Evolutionary conservation across 140 eudicot species (phyloP), one percentile per base, ranked within the genome.

Genomic region (Cichorium intybus): DNA sequence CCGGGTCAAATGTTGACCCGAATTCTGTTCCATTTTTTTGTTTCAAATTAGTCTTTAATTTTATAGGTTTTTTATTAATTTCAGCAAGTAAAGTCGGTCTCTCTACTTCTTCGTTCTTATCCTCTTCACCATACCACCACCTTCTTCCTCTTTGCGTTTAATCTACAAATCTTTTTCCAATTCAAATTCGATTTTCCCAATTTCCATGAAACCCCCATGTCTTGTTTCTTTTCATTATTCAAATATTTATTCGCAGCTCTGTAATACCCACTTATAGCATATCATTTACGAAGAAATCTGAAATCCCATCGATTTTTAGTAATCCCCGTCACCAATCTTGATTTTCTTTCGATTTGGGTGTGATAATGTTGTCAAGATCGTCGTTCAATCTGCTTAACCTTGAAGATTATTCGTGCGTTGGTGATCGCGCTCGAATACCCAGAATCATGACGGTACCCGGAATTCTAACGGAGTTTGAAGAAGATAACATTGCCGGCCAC

Each of bases 341-440:
- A 31, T 29, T 53, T 39, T 71, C 33, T 31, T 20, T 24, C 31
- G 10, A 24, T 60, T 22, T 66, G 29, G 61, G 37, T 27, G 12
- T 16, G 22, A 79, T 39, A 37, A 88, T 89, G 97, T 69, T 89
- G 75, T 86, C 97, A 17, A 77, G 86, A 74, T 87, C 97, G 28
- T 89, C 77, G 18, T 86, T 85, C 24, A 89, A 86, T 75, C 77
- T 86, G 14, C 53, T 86, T 24, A 86, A 85, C 63, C 75, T 86
- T 10, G 95, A 86, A 39, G 95, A 83, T 31, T 89, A 76, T 35
- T 68, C 86, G 7, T 59, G 66, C 29, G 57, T 24, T 28, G 60
- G n/a, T 56, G 72, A 73, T 53, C 84, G 77, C 63, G 79, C 83
- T 35, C 75, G 87, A 22, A 74, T 83, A 3, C 91, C 97, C 2